Conservation (phyloP, 305 asterid genomes). For the Fraxinus floribunda region DNA sequence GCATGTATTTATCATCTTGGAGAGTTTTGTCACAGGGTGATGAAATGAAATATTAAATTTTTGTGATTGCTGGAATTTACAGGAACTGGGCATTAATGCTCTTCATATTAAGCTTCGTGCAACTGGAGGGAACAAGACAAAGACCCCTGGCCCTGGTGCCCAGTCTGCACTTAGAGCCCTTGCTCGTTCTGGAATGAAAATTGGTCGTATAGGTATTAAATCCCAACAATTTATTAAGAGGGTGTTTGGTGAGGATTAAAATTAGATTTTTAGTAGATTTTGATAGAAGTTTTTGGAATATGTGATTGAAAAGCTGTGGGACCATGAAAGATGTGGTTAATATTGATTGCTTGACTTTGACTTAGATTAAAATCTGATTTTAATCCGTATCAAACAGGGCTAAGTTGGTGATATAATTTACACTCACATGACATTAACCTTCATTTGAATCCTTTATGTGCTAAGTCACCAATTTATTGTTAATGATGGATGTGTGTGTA, state of each 20-base stretch:
- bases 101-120: slow-evolving; percentile 44
- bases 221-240: background rate
- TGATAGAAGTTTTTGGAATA: no score
- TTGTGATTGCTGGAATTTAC: slow-evolving; percentile 1
- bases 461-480: background rate
- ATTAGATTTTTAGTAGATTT: no score
- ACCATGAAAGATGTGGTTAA: no score
- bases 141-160: slow-evolving; percentile 47
- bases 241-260: no score
- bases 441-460: background rate
- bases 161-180: slow-evolving; percentile 44
- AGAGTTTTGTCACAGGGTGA: background rate
- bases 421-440: background rate
- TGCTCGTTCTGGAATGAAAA: slow-evolving; percentile 45
- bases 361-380: no score
- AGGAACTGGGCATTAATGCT: slow-evolving; percentile 43
- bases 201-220: slow-evolving; percentile 26
- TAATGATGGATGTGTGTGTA: background rate
- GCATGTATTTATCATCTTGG: background rate
- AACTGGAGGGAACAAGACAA: slow-evolving; percentile 43
- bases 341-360: no score
- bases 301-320: no score
- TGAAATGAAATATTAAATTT: background rate
- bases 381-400: no score
- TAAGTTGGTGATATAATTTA: background rate